Evolutionary conservation across 2,329 filamentous ascomycete genomes (phyloP).

Genomic region (Apiospora arundinis): DNA sequence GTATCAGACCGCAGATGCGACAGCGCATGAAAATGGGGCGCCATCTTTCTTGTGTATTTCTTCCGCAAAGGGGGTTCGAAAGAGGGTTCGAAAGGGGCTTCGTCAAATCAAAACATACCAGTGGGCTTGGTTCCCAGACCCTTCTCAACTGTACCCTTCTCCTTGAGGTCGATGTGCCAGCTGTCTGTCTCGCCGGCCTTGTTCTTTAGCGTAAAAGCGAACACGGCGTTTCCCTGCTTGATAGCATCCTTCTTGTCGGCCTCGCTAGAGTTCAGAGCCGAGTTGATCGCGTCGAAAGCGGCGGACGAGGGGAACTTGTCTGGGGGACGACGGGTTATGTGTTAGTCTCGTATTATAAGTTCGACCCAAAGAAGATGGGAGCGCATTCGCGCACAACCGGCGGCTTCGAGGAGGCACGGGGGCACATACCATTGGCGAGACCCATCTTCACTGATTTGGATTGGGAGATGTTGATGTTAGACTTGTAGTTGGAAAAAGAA

Average conservation of each 20-base stretch:
- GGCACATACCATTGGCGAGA: conserved; percentile 71
- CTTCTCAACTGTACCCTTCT: conserved; percentile 81
- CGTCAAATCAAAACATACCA: conserved; percentile 60
- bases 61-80: background rate
- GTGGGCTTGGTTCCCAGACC: conserved; percentile 82
- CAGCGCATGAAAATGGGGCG: conserved; percentile 1
- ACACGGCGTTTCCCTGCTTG: conserved; percentile 86
- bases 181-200: conserved; percentile 75
- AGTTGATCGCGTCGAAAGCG: conserved; percentile 89
- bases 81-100: too few species aligned
- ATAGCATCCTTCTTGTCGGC: conserved; percentile 82
- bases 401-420: background rate
- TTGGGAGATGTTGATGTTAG: background rate
- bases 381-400: conserved; percentile 1
- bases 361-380: background rate
- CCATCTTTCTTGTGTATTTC: background rate
- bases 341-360: background rate
- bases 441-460: conserved; percentile 59
- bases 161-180: conserved; percentile 97
- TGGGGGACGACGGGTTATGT: conserved; percentile 40
- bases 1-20: background rate
- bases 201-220: conserved; percentile 94
- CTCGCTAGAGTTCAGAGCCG: conserved; percentile 70
- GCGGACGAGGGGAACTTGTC: conserved; percentile 87
- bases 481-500: background rate